These are phyloP conservation scores for Prinsepia uniflora DNA, from an alignment of 306 rosid genomes.

Conservation along the genomic window DNA sequence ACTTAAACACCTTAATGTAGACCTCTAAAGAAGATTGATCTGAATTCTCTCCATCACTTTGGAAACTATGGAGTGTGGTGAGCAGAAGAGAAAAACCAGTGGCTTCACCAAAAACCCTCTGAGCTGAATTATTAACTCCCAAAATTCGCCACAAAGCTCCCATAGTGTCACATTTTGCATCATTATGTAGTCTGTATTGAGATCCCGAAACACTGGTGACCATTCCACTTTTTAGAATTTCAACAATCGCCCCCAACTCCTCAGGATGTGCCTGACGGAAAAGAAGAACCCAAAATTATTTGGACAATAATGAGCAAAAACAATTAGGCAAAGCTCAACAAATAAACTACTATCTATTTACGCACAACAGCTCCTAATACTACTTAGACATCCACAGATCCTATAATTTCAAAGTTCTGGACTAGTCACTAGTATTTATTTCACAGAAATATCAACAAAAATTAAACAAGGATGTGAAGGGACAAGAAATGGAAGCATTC, in stretches of 20 bases:
- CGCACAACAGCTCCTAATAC: conserved; percentile 13
- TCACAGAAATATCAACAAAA: not conserved
- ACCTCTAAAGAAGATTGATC: conserved; percentile 56
- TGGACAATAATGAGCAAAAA: conserved; percentile 23
- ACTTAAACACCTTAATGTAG: conserved; percentile 57
- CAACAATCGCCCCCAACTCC: conserved; percentile 82
- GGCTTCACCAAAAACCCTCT: conserved; percentile 89
- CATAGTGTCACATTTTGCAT: conserved; percentile 93
- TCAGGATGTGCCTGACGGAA: conserved; percentile 83
- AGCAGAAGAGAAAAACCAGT: conserved; percentile 98
- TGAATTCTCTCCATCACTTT: conserved; percentile 51
- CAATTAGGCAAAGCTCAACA: conserved; percentile 11
- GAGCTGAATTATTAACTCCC: conserved; percentile 75
- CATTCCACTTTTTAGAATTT: conserved; percentile 96
- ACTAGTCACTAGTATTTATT: not conserved
- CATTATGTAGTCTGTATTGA: conserved; percentile 74
- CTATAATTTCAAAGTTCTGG: not conserved
- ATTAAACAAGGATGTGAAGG: not conserved
- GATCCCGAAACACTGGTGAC: conserved; percentile 74
- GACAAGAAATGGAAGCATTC: not conserved
- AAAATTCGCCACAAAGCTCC: conserved; percentile 87
- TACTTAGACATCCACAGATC: not conserved
- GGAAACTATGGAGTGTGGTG: conserved; percentile 92
- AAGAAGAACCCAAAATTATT: conserved; percentile 24
- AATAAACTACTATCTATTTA: not conserved